phyloP scores from a whole-genome alignment of 345 rosid genomes.

The Triadica sebifera region DNA sequence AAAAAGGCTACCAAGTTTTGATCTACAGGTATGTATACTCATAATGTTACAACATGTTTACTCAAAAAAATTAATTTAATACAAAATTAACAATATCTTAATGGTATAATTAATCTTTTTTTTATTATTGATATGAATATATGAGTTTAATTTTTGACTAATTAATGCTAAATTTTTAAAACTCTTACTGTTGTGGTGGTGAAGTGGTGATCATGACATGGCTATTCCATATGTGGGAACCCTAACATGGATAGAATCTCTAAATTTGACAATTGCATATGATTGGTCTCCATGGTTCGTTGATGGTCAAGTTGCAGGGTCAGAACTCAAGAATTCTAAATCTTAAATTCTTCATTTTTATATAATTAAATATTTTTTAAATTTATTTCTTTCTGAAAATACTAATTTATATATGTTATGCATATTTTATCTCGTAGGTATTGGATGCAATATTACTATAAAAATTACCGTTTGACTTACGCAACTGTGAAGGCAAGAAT shows the following conservation, averaged over 20 bases:
- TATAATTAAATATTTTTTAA: too few relatives aligned
- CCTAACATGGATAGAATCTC: slow-evolving; percentile 21
- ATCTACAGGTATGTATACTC: neutral
- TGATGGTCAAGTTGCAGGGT: too few relatives aligned
- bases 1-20: neutral
- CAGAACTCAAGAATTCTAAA: slow-evolving; percentile 17
- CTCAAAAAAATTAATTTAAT: too few relatives aligned
- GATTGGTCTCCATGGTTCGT: slow-evolving; percentile 43
- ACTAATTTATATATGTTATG: neutral
- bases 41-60: too few relatives aligned
- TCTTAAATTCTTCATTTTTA: too few relatives aligned
- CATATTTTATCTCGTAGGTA: slow-evolving; percentile 3
- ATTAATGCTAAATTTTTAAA: neutral
- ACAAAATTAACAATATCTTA: too few relatives aligned
- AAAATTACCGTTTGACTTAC: slow-evolving; percentile 18
- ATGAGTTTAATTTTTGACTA: neutral
- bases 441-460: neutral
- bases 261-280: slow-evolving; percentile 23
- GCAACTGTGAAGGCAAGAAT: neutral
- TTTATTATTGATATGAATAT: too few relatives aligned
- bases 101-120: too few relatives aligned
- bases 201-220: slow-evolving; percentile 41
- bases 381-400: neutral
- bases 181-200: too few relatives aligned
- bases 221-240: slow-evolving; percentile 31